These are phyloP conservation scores for Amesomyces nigricolor DNA, from an alignment of 2,329 filamentous ascomycete genomes.

Conservation along the genomic window DNA sequence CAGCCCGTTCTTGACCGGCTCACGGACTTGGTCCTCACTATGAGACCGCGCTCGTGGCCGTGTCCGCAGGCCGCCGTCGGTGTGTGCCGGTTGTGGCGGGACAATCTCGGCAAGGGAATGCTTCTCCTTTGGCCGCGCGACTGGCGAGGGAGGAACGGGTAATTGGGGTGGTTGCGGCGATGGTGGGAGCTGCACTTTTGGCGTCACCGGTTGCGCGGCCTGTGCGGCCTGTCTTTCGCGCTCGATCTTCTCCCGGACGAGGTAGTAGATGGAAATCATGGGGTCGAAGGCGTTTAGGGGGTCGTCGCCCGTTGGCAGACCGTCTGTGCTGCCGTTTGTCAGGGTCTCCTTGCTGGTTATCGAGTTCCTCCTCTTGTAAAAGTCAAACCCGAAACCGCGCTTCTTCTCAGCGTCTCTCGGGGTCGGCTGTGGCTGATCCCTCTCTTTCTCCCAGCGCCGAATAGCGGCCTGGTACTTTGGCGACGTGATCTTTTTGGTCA, in stretches of 20 bases:
- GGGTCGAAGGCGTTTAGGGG: constrained; percentile 92
- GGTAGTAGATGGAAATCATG: constrained; percentile 86
- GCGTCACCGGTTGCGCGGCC: constrained; percentile 19
- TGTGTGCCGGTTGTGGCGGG: constrained; percentile 80
- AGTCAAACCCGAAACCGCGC: constrained; percentile 84
- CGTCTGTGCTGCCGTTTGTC: constrained; percentile 76
- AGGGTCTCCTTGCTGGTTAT: constrained; percentile 84
- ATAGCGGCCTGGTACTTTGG: constrained; percentile 89
- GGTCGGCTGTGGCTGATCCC: constrained; percentile 47
- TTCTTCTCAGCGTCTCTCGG: constrained; percentile 70
- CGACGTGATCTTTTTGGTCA: constrained; percentile 82
- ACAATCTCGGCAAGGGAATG: constrained; percentile 64
- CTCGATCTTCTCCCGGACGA: constrained; percentile 91
- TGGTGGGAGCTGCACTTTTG: constrained; percentile 22
- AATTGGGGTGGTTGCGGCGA: constrained; percentile 23
- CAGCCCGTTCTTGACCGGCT: constrained; percentile 63
- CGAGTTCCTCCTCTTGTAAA: constrained; percentile 92
- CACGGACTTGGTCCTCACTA: constrained; percentile 83
- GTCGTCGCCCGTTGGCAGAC: constrained; percentile 74
- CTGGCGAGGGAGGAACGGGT: constrained; percentile 21
- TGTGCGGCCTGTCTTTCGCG: constrained; percentile 56
- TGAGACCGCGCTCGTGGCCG: constrained; percentile 86
- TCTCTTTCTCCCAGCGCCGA: constrained; percentile 63
- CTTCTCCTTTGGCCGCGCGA: constrained; percentile 35
- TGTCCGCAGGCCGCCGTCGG: constrained; percentile 66